Evolutionary conservation across 1,284 basidiomycete species (phyloP).

Genomic region (Marasmius tenuissimus): DNA sequence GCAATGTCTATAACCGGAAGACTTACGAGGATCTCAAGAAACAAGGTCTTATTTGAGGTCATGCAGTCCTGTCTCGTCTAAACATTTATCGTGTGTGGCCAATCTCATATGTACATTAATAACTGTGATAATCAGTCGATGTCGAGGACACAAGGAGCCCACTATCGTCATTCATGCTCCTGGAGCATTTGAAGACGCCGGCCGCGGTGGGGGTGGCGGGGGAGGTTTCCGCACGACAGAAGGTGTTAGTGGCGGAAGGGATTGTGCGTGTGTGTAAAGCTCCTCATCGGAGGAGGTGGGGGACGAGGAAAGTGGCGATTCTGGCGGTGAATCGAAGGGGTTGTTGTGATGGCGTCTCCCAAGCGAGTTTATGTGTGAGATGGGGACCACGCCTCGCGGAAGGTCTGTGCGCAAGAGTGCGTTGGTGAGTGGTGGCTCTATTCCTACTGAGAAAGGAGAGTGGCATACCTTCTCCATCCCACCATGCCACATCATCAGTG

Average conservation of each 20-base stretch:
- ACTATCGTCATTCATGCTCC: background rate
- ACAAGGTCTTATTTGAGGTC: constrained; percentile 74
- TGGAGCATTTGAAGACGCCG: background rate
- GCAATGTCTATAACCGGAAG: constrained; percentile 92
- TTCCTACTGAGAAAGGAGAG: constrained; percentile 4
- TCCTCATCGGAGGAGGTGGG: constrained; percentile 83
- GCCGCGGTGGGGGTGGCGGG: constrained; percentile 33
- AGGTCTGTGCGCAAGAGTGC: constrained; percentile 41
- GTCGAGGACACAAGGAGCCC: too few relatives aligned
- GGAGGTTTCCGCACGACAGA: constrained; percentile 29
- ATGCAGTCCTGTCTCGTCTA: background rate
- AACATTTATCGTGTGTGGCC: background rate
- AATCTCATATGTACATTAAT: too few relatives aligned
- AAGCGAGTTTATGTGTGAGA: constrained; percentile 38
- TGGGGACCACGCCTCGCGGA: constrained; percentile 63
- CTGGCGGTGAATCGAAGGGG: constrained; percentile 67
- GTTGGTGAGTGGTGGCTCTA: background rate
- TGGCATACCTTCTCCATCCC: constrained; percentile 64
- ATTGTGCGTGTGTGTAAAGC: constrained; percentile 67
- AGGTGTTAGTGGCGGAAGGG: constrained; percentile 53
- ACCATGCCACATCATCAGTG: constrained; percentile 74
- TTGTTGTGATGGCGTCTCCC: constrained; percentile 43
- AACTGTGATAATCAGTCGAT: too few relatives aligned
- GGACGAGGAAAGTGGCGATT: constrained; percentile 67
- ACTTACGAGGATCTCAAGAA: constrained; percentile 92